Evolutionary conservation across 192 early-diverging fungal species (phyloP).

Genomic region (Podila clonocystis): DNA sequence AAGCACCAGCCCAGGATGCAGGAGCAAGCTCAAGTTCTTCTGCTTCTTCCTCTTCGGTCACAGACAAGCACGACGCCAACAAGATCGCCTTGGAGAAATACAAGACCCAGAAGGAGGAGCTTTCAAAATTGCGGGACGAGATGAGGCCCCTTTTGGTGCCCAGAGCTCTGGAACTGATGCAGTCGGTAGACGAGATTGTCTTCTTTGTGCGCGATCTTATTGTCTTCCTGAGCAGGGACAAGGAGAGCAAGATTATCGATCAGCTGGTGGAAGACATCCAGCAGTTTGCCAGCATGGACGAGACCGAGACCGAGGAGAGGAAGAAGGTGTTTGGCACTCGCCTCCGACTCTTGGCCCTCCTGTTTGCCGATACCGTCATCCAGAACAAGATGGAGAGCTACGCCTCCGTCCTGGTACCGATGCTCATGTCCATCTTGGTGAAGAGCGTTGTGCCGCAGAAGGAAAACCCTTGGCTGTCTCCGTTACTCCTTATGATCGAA

Average conservation of each 20-base stretch:
- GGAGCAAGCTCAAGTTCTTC: slow-evolving; percentile 10
- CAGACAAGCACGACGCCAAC: slow-evolving; percentile 59
- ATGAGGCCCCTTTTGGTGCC: slow-evolving; percentile 49
- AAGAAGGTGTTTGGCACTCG: slow-evolving; percentile 55
- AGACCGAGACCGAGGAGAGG: slow-evolving; percentile 4
- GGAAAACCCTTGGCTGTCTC: slow-evolving; percentile 62
- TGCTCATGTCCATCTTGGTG: slow-evolving; percentile 30
- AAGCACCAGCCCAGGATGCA: slow-evolving; percentile 24
- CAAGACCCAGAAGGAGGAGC: slow-evolving; percentile 39
- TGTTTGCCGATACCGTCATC: slow-evolving; percentile 66
- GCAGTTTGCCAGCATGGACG: slow-evolving; percentile 1
- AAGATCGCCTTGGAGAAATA: slow-evolving; percentile 51
- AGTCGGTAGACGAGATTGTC: slow-evolving; percentile 66
- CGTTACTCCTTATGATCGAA: slow-evolving; percentile 73
- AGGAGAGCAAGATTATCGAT: slow-evolving; percentile 39
- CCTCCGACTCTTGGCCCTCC: slow-evolving; percentile 67
- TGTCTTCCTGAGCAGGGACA: slow-evolving; percentile 61
- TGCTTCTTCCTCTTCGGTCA: slow-evolving; percentile 18
- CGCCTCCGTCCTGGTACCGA: slow-evolving; percentile 21
- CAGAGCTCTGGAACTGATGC: slow-evolving; percentile 56
- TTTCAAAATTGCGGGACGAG: slow-evolving; percentile 53
- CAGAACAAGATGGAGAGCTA: slow-evolving; percentile 55
- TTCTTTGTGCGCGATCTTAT: slow-evolving; percentile 76
- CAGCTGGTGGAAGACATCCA: slow-evolving; percentile 44
- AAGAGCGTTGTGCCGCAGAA: slow-evolving; percentile 23